phyloP scores from a whole-genome alignment of 495 filamentous ascomycete genomes.

The Podospora pseudoanserina region DNA sequence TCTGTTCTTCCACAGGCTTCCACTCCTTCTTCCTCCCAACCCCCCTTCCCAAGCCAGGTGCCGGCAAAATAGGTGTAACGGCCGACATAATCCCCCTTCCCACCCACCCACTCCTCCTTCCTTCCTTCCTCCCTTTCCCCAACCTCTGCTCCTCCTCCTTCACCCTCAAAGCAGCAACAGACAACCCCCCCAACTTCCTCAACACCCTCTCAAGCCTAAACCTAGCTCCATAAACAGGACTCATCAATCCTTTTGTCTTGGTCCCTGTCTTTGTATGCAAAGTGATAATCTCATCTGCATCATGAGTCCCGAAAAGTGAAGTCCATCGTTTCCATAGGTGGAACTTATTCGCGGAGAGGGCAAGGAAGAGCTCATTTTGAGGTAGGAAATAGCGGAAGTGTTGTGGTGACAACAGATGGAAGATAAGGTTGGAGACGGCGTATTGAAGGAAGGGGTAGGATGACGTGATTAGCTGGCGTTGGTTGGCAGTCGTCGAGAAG shows the following conservation, averaged over 20 bases:
- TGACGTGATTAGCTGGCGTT: conserved; percentile 30
- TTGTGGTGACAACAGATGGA: conserved; percentile 33
- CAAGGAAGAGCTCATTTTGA: conserved; percentile 28
- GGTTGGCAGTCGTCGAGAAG: conserved; percentile 15
- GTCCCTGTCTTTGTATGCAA: conserved; percentile 8
- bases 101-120: background rate
- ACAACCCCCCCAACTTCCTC: conserved; percentile 24
- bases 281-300: conserved; percentile 25
- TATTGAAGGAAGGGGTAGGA: conserved; percentile 39
- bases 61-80: conserved; percentile 19
- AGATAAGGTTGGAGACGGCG: conserved; percentile 35
- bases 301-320: conserved; percentile 30
- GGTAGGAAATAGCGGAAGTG: conserved; percentile 37
- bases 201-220: conserved; percentile 33
- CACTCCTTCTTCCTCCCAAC: conserved; percentile 1
- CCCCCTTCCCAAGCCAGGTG: background rate
- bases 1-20: conserved; percentile 5
- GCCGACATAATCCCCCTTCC: conserved; percentile 15
- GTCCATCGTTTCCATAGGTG: conserved; percentile 40
- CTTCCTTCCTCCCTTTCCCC: background rate
- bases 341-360: conserved; percentile 27
- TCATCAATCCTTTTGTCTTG: conserved; percentile 22
- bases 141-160: background rate
- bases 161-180: background rate
- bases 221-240: conserved; percentile 35